These are phyloP conservation scores for Chlamydomonas applanata DNA, from an alignment of 139 green algal species.

Conservation along the genomic window DNA sequence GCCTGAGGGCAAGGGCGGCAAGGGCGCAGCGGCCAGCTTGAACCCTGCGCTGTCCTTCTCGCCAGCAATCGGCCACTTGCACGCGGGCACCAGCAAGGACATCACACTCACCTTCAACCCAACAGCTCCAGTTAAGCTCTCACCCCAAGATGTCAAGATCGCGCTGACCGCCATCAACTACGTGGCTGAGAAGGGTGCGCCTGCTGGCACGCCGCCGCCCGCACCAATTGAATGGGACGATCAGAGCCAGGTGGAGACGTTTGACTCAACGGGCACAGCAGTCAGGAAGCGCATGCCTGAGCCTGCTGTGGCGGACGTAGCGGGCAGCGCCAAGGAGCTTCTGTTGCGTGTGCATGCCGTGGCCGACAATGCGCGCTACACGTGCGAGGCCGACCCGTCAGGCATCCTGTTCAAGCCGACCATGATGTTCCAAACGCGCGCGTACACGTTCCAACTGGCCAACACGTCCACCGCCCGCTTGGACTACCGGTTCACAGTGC, in stretches of 20 bases:
- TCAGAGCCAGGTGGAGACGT: background rate
- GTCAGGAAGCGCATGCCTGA: conserved; percentile 27
- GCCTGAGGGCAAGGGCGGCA: too few relatives aligned
- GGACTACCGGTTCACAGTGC: conserved; percentile 46
- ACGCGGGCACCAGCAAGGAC: conserved; percentile 53
- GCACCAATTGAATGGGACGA: conserved; percentile 57
- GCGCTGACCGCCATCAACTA: conserved; percentile 25
- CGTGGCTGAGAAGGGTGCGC: background rate
- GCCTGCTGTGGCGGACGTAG: conserved; percentile 40
- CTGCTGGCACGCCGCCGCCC: background rate
- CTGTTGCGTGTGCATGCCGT: conserved; percentile 43
- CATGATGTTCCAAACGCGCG: conserved; percentile 83
- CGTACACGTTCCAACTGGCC: conserved; percentile 67
- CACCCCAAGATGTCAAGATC: conserved; percentile 36
- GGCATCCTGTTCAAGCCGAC: conserved; percentile 71
- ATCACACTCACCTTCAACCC: conserved; percentile 58
- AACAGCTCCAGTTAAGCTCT: conserved; percentile 44
- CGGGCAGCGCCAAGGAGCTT: conserved; percentile 38
- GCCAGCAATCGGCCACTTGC: conserved; percentile 63
- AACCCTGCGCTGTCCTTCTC: conserved; percentile 52
- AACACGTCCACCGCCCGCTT: conserved; percentile 60
- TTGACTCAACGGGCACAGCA: background rate
- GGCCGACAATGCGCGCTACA: conserved; percentile 53
- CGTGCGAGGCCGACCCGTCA: conserved; percentile 36
- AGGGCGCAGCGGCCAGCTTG: background rate